A percentile compares a stretch with the other conserved stretches of the same genome.
These are phyloP conservation scores for Dictyostelium intermedium DNA, from an alignment of 78 protist species.

Conservation along the genomic window DNA sequence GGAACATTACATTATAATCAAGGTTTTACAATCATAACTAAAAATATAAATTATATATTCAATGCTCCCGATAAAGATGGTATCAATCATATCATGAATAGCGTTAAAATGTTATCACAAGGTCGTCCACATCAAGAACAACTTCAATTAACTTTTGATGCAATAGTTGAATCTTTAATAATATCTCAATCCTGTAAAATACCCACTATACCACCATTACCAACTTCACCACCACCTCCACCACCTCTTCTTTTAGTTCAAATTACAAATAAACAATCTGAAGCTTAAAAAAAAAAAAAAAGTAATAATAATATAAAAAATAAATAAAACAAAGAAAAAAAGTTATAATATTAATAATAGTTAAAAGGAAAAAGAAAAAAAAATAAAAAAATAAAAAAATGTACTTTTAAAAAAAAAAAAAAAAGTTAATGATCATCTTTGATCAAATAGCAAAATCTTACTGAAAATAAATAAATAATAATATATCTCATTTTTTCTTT, in stretches of 20 bases:
- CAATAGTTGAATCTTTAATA: slow-evolving; percentile 19
- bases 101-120: background rate
- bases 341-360: background rate
- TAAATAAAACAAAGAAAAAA: background rate
- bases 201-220: slow-evolving; percentile 52
- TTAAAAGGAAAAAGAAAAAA: background rate
- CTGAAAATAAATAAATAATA: background rate
- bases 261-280: background rate
- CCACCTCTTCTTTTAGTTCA: background rate
- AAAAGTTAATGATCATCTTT: background rate
- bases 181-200: slow-evolving; percentile 10
- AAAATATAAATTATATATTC: slow-evolving; percentile 25
- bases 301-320: background rate
- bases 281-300: background rate
- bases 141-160: slow-evolving; percentile 21
- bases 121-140: slow-evolving; percentile 31
- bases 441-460: too few relatives aligned
- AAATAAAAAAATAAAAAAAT: background rate
- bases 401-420: background rate
- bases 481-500: too few relatives aligned
- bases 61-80: slow-evolving; percentile 44
- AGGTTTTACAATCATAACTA: slow-evolving; percentile 7
- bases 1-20: slow-evolving; percentile 20
- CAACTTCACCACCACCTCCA: slow-evolving; percentile 64
- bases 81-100: background rate